Evolutionary conservation across 352 stramenopile genomes (phyloP), one percentile per base, ranked within the genome.

Genomic region (Aphanomyces euteiches): DNA sequence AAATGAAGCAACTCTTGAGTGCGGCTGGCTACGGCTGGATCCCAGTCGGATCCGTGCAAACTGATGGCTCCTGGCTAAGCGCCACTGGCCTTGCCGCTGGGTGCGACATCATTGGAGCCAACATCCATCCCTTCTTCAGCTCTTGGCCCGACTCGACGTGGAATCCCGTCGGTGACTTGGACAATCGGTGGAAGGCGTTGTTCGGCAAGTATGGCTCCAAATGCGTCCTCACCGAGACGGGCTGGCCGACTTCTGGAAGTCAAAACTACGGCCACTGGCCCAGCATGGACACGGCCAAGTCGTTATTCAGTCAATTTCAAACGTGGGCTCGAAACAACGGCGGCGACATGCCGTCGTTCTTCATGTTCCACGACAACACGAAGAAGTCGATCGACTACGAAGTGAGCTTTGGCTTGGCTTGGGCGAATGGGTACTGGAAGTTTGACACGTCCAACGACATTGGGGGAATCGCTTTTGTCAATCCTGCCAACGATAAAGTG

Each of bases 91-190:
- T 92, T n/a, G 70, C 90, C 21, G 50, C 60, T 3, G 75, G 67
- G 10, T 88, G 80, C 72, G 82, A 92, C 61, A 74, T 85, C 45
- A 67, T 89, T 34, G 84, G 83, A 39, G 84, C 89, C 66, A 90
- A 90, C 78, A 88, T 90, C 59, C 82, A 90, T 70, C 79, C 81
- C 0, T 78, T 85, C 13, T 92, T 90, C 75, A 79, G 65, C 5
- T 61, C 67, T 1, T 17, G 19, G 13, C 17, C 43, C 37, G 54
- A 39, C 10, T 70, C 64, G 7, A 37, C 4, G 43, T 12, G 7
- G 4, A 57, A 70, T 12, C 64, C 64, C 17, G 40, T 70, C 34
- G 28, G 13, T 4, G 64, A 70, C 40, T 38, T 70, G 6, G 21
- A 57, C 5, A 6, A 5, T 5, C 64, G 64, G 15, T 70, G 64